A percentile compares a stretch with the other conserved stretches of the same genome.
phyloP scores from a whole-genome alignment of 768 basidiomycete genomes.

The Tephrocybe sp. region DNA sequence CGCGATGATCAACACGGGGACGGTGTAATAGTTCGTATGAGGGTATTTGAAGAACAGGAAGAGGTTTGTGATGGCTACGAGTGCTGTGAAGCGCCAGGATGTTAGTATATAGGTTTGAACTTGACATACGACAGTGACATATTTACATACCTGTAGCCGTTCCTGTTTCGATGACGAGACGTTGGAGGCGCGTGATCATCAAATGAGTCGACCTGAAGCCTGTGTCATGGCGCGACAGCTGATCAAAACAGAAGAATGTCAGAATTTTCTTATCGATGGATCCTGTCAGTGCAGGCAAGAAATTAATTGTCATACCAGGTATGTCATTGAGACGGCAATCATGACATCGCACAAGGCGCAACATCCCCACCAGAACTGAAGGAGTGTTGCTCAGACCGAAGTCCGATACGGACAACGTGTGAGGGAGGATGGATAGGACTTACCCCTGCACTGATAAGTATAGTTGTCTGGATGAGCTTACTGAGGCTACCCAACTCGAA shows the following conservation, averaged over 20 bases:
- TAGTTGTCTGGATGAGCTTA: slow-evolving; percentile 14
- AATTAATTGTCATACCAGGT: slow-evolving; percentile 18
- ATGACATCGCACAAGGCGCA: slow-evolving; percentile 25
- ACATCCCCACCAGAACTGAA: slow-evolving; percentile 22
- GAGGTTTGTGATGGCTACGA: slow-evolving; percentile 23
- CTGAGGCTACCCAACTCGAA: slow-evolving; percentile 20
- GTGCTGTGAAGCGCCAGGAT: slow-evolving; percentile 12
- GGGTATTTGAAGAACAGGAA: slow-evolving; percentile 24
- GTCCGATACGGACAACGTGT: neutral
- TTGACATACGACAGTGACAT: too few relatives aligned
- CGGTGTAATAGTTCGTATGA: slow-evolving; percentile 22
- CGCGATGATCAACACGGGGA: slow-evolving; percentile 22
- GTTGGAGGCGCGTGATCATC: slow-evolving; percentile 20
- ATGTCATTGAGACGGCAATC: slow-evolving; percentile 25
- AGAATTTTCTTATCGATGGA: neutral
- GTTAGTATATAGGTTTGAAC: neutral
- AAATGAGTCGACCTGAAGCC: slow-evolving; percentile 23
- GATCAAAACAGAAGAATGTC: neutral
- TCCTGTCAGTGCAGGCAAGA: neutral
- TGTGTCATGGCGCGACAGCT: slow-evolving; percentile 21
- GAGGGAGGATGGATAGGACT: neutral
- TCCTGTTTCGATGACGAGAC: slow-evolving; percentile 26
- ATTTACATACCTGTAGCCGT: slow-evolving; percentile 21
- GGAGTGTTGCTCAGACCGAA: neutral
- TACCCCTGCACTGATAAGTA: slow-evolving; percentile 20